Evolutionary conservation across 1,139 yeast genomes (phyloP), one percentile per base, ranked within the genome.

Genomic region (Diutina siamensis): DNA sequence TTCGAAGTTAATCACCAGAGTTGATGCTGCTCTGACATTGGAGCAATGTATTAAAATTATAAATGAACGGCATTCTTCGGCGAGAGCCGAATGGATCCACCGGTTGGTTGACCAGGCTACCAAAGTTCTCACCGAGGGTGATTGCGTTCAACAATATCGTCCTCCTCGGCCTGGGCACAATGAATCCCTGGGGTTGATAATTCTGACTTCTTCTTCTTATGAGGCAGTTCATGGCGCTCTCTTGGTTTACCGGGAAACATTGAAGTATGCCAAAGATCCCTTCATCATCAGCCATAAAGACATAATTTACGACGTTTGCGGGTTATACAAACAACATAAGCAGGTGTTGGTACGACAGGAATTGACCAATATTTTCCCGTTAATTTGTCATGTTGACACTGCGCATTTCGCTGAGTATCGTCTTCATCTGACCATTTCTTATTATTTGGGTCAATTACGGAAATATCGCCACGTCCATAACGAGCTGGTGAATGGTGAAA

Each of bases 171-270:
- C 32, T 21, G 40, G 40, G 12, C 34, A 31, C 15, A 10, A 3
- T n/a, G 40, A 35, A 2, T 60, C 63, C 4, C 58, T 59, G 47
- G 61, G 58, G 46, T 49, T 61, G 36, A 55, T 65, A 10, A 53
- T 61, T 13, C 55, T 65, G 2, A 52, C 61, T 12, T 48, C 62
- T 2, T 51, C 60, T 4, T 45, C 53, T 4, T 69, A 78, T 31
- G 97, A 88, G 51, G 72, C 81, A 1, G 74, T 87, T 17, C 97
- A 92, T 60, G 97, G 96, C 0, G 78, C 95, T 1, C 67, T 92
- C 20, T 66, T 92, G 42, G 94, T 86, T 0, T 88, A 82, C 58
- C 72, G 94, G 40, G 97, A 87, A 57, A 68, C 92, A 31, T 71
- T 89, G n/a, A 63, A 72, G 35, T 81, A 85, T 53, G 68, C 85